These are phyloP conservation scores for Friedmanniomyces simplex DNA, from an alignment of 495 filamentous ascomycete genomes.

Conservation along the genomic window DNA sequence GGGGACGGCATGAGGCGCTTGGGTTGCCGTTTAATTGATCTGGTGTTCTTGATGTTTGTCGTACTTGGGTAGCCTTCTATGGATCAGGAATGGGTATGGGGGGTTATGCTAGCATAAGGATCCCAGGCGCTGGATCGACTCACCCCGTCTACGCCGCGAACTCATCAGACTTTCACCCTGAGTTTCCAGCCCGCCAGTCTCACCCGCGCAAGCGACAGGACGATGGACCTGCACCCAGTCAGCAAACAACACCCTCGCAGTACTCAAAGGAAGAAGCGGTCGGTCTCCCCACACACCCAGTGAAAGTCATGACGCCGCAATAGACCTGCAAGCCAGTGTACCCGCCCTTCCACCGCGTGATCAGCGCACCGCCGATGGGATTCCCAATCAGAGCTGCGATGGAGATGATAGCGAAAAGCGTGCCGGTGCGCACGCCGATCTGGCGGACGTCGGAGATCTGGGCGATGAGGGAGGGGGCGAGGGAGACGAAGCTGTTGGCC, in stretches of 20 bases:
- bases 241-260: too few species aligned
- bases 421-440: constrained; percentile 64
- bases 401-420: constrained; percentile 50
- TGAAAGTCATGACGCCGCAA: constrained; percentile 49
- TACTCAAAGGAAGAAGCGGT: not conserved
- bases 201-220: not conserved
- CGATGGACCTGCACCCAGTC: not conserved
- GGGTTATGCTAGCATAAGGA: too few species aligned
- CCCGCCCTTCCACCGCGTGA: constrained; percentile 41
- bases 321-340: constrained; percentile 58
- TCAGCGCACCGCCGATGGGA: constrained; percentile 64
- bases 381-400: constrained; percentile 58
- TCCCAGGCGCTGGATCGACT: too few species aligned
- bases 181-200: not conserved
- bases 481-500: constrained; percentile 50
- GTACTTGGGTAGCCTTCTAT: too few species aligned
- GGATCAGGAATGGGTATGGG: too few species aligned
- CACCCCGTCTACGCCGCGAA: too few species aligned
- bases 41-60: too few species aligned
- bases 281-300: constrained; percentile 33
- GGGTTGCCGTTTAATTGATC: not conserved
- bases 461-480: constrained; percentile 52
- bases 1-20: constrained; percentile 5
- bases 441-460: constrained; percentile 63
- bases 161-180: not conserved